Conservation (phyloP, 352 stramenopile genomes). For the Elongisporangium undulatum region DNA sequence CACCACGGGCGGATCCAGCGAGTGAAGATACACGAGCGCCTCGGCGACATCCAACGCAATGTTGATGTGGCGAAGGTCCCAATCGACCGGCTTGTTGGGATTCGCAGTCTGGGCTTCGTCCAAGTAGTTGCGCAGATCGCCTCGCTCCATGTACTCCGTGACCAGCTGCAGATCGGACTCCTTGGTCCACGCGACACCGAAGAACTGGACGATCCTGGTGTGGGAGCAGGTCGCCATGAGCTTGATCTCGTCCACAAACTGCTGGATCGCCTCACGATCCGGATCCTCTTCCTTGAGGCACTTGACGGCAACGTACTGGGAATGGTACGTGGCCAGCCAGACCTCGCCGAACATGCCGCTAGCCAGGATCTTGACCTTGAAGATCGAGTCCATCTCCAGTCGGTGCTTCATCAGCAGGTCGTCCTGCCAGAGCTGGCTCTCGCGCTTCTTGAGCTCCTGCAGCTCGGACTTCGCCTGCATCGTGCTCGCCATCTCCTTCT, state of each 20-base stretch:
- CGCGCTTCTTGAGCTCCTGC: neutral
- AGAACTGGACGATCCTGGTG: constrained; percentile 44
- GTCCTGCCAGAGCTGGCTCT: neutral
- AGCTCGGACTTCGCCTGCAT: neutral
- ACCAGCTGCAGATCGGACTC: constrained; percentile 44
- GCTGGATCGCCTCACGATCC: neutral
- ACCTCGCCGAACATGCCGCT: constrained; percentile 40
- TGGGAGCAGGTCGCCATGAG: constrained; percentile 46
- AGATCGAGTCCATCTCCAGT: neutral
- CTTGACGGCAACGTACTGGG: constrained; percentile 42
- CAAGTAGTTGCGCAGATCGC: constrained; percentile 38
- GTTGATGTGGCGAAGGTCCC: neutral
- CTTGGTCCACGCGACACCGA: constrained; percentile 44
- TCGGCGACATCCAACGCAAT: constrained; percentile 45
- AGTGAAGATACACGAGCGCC: constrained; percentile 58
- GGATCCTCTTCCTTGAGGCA: constrained; percentile 19
- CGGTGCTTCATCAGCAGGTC: neutral
- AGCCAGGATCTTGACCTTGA: constrained; percentile 15
- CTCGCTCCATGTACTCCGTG: constrained; percentile 49
- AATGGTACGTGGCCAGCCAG: constrained; percentile 46
- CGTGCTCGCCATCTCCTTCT: neutral
- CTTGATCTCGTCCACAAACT: constrained; percentile 42
- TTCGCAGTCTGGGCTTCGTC: neutral
- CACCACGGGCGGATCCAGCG: constrained; percentile 40
- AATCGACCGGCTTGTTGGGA: neutral